phyloP scores from a whole-genome alignment of 768 basidiomycete species.

The Pleurotus citrinopileatus region DNA sequence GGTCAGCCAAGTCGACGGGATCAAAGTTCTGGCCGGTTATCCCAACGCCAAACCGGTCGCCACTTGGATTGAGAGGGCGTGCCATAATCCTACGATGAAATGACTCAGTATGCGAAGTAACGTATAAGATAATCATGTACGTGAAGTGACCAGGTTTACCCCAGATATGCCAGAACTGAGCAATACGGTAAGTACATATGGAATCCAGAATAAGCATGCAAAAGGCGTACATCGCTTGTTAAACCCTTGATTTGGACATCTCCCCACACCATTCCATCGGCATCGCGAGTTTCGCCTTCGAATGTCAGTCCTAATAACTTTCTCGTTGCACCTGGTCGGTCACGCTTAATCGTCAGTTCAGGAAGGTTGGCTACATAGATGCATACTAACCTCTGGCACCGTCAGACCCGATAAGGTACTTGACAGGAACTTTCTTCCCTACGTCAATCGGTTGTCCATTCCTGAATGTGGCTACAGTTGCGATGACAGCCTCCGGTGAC shows the following conservation, averaged over 20 bases:
- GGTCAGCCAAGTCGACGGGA: constrained; percentile 15
- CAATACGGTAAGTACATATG: background rate
- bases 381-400: constrained; percentile 17
- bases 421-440: constrained; percentile 9
- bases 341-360: background rate
- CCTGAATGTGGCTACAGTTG: constrained; percentile 10
- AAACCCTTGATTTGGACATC: constrained; percentile 21
- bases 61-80: constrained; percentile 12
- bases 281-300: constrained; percentile 21
- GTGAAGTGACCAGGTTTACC: constrained; percentile 17
- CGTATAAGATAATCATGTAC: constrained; percentile 8
- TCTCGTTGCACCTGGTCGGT: constrained; percentile 17
- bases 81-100: constrained; percentile 15
- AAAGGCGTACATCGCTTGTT: constrained; percentile 15
- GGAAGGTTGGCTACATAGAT: background rate
- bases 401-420: constrained; percentile 19
- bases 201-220: background rate
- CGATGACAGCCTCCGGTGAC: constrained; percentile 12
- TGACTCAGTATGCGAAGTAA: background rate
- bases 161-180: constrained; percentile 20
- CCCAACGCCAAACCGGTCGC: constrained; percentile 14
- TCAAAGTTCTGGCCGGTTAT: constrained; percentile 19
- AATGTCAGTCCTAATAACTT: constrained; percentile 20
- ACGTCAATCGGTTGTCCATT: constrained; percentile 13
- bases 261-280: constrained; percentile 22